phyloP scores from a whole-genome alignment of 2,329 filamentous ascomycete genomes.

The Drechslera avenae region DNA sequence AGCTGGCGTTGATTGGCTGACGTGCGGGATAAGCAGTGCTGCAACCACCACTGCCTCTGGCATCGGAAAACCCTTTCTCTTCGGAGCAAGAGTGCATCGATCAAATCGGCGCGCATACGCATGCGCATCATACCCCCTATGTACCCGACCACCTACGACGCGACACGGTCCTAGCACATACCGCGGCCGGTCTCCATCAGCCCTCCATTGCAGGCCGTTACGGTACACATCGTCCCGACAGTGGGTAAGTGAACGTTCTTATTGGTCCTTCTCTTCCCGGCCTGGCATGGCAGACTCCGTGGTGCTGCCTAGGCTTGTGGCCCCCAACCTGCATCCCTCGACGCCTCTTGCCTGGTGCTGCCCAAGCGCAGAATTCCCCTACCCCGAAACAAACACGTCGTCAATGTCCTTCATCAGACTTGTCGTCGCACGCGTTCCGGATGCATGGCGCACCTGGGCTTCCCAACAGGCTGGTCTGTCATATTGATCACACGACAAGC shows the following conservation, averaged over 20 bases:
- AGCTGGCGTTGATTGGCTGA: constrained; percentile 49
- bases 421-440: constrained; percentile 47
- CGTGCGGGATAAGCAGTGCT: constrained; percentile 51
- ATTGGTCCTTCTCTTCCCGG: constrained; percentile 46
- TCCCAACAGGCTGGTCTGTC: constrained; percentile 49
- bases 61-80: constrained; percentile 51
- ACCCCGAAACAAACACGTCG: constrained; percentile 50
- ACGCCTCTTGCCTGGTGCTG: constrained; percentile 46
- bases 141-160: constrained; percentile 58
- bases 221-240: constrained; percentile 59
- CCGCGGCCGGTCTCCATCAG: constrained; percentile 53
- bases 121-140: constrained; percentile 54
- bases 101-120: constrained; percentile 52
- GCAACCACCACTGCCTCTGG: constrained; percentile 50
- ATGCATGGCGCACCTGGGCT: constrained; percentile 46
- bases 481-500: constrained; percentile 54
- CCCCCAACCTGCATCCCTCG: constrained; percentile 43
- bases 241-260: constrained; percentile 58
- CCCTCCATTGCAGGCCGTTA: constrained; percentile 57
- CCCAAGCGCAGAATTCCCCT: constrained; percentile 45
- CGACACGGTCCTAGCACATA: constrained; percentile 56
- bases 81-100: constrained; percentile 55
- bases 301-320: constrained; percentile 46
- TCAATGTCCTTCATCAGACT: constrained; percentile 42
- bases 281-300: constrained; percentile 41